These are phyloP conservation scores for Firmiana major DNA, from an alignment of 345 rosid genomes.

Conservation along the genomic window DNA sequence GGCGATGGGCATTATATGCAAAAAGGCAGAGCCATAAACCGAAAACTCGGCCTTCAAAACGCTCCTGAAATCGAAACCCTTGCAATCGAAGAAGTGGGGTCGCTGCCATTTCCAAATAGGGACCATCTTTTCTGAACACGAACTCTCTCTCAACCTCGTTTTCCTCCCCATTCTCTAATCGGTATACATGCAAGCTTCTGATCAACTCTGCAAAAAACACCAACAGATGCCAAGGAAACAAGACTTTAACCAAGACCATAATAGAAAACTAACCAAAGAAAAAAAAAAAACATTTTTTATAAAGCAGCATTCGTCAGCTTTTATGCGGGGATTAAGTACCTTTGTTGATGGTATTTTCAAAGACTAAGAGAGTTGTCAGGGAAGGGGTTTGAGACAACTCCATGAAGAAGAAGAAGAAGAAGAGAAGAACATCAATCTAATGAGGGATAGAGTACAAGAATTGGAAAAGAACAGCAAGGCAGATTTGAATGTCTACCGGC, in stretches of 20 bases:
- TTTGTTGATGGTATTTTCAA: conserved; percentile 29
- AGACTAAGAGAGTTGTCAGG: conserved; percentile 31
- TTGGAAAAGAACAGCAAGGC: background rate
- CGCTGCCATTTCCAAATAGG: conserved; percentile 27
- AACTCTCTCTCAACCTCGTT: conserved; percentile 33
- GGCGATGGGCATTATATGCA: conserved; percentile 24
- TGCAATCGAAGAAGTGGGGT: conserved; percentile 24
- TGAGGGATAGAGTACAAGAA: background rate
- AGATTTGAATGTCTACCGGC: background rate
- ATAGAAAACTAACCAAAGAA: background rate
- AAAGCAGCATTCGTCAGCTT: background rate
- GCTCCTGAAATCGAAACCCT: conserved; percentile 23
- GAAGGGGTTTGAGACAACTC: conserved; percentile 25
- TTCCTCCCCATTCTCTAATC: conserved; percentile 23
- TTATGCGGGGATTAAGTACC: conserved; percentile 11
- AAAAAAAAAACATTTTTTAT: background rate
- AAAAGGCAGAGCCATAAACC: conserved; percentile 36
- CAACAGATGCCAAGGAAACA: background rate
- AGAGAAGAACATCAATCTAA: background rate
- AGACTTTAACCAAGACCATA: background rate
- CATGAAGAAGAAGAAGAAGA: conserved; percentile 18
- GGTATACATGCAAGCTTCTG: conserved; percentile 46
- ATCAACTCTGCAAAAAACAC: conserved; percentile 29
- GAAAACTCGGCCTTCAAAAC: conserved; percentile 21
- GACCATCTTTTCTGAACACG: conserved; percentile 17